Percentiles rank a stretch among this genome's conserved stretches.
These are phyloP conservation scores for Talaromyces thailandensis DNA, from an alignment of 495 filamentous ascomycete genomes.

Conservation along the genomic window DNA sequence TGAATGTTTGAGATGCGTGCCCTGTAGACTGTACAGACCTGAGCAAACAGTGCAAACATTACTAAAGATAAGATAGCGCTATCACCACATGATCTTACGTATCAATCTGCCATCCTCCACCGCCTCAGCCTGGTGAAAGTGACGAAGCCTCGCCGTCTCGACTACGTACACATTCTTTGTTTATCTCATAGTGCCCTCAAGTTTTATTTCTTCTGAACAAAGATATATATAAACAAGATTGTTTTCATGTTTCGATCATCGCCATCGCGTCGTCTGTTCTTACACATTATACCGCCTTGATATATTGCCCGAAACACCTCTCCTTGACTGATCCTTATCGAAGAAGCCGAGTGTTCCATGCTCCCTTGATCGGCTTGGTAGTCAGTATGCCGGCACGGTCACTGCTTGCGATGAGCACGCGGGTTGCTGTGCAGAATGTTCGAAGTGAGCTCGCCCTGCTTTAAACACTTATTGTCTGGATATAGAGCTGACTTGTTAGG, in stretches of 20 bases:
- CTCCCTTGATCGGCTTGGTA: not conserved
- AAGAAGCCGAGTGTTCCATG: not conserved
- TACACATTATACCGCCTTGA: not conserved
- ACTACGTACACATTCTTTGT: not conserved
- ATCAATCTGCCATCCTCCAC: not conserved
- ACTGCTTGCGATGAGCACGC: slow-evolving; percentile 31
- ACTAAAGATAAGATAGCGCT: not conserved
- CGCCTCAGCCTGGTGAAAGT: not conserved
- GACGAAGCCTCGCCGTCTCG: not conserved
- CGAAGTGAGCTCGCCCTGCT: slow-evolving; percentile 33
- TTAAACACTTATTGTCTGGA: not conserved
- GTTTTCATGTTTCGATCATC: not conserved
- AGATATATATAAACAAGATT: not conserved
- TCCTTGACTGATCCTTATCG: not conserved
- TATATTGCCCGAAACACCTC: not conserved
- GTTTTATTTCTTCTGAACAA: not conserved
- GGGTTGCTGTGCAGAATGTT: slow-evolving; percentile 36
- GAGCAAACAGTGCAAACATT: not conserved
- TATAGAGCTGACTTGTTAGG: slow-evolving; percentile 18
- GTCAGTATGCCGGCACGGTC: slow-evolving; percentile 32
- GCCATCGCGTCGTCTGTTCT: not conserved
- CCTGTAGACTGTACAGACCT: not conserved
- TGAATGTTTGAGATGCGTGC: not conserved
- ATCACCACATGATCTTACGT: not conserved
- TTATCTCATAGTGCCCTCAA: not conserved